Evolutionary conservation across 1,139 yeast genomes (phyloP).

Genomic region (Debaryomycetaceae sp.): DNA sequence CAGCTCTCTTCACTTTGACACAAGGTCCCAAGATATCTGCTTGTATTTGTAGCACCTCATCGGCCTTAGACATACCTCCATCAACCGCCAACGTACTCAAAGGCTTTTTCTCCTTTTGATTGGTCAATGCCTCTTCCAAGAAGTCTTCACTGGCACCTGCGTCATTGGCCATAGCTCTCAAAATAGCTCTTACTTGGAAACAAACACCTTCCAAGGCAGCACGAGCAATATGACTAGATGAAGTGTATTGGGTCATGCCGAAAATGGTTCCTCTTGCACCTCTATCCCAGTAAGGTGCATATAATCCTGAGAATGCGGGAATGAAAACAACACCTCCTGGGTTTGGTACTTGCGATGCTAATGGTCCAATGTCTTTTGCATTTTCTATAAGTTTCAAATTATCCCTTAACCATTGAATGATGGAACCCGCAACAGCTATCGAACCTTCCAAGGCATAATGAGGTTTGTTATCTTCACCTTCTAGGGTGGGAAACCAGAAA

Average conservation of each 20-base stretch:
- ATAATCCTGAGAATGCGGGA: conserved; percentile 91
- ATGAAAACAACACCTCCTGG: conserved; percentile 93
- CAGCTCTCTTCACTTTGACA: conserved; percentile 77
- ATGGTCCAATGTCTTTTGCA: conserved; percentile 86
- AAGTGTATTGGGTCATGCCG: conserved; percentile 88
- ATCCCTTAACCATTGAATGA: conserved; percentile 92
- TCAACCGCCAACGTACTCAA: conserved; percentile 72
- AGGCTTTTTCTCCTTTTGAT: conserved; percentile 44
- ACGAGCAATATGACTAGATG: conserved; percentile 84
- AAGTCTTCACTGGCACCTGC: conserved; percentile 57
- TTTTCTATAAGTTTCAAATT: conserved; percentile 77
- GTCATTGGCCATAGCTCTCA: conserved; percentile 86
- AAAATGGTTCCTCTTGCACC: conserved; percentile 90
- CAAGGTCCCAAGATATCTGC: conserved; percentile 88
- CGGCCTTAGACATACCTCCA: conserved; percentile 94
- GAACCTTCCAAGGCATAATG: conserved; percentile 94
- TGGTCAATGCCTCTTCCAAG: conserved; percentile 39
- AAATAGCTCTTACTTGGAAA: conserved; percentile 87
- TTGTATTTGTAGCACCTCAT: conserved; percentile 91
- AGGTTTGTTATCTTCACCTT: conserved; percentile 55
- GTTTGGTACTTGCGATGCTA: conserved; percentile 77
- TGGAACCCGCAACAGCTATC: conserved; percentile 93
- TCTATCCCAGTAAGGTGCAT: conserved; percentile 96
- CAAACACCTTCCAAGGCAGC: conserved; percentile 96
- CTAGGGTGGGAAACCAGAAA: conserved; percentile 75